phyloP scores from a whole-genome alignment of 768 basidiomycete species.

The Neoboletus subvelutipes region DNA sequence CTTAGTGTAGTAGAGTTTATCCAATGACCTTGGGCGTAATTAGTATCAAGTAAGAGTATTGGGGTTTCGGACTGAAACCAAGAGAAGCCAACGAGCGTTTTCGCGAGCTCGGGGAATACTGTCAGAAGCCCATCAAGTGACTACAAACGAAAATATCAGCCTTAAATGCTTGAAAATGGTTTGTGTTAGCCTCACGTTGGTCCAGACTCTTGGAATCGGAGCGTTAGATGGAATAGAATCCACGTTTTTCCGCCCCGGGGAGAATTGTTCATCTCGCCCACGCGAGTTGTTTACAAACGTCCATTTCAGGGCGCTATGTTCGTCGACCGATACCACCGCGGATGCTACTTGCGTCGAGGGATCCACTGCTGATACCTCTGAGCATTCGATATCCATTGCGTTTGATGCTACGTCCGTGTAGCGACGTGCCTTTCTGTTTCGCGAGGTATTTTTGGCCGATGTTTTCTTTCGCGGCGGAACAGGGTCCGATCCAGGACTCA shows the following conservation, averaged over 20 bases:
- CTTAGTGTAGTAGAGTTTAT: slow-evolving; percentile 15
- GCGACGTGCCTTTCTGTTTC: neutral
- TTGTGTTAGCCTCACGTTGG: slow-evolving; percentile 22
- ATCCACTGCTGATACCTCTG: neutral
- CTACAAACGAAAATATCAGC: slow-evolving; percentile 14
- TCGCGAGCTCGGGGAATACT: slow-evolving; percentile 27
- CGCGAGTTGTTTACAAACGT: slow-evolving; percentile 12
- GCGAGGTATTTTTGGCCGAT: neutral
- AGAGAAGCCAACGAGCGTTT: slow-evolving; percentile 18
- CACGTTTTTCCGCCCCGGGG: neutral
- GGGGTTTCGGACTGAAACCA: slow-evolving; percentile 32
- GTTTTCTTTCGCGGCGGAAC: slow-evolving; percentile 11
- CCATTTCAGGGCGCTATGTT: slow-evolving; percentile 15
- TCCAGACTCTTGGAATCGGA: slow-evolving; percentile 27
- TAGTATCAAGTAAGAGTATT: slow-evolving; percentile 21
- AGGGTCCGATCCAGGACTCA: slow-evolving; percentile 8
- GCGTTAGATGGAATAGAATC: neutral
- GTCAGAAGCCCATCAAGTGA: slow-evolving; percentile 21
- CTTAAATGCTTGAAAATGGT: neutral
- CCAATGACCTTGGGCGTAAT: slow-evolving; percentile 16
- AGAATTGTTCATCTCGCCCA: neutral
- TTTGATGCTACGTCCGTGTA: neutral
- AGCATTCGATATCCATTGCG: neutral
- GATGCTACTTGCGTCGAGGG: neutral
- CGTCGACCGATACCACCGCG: neutral